Evolutionary conservation across 1,284 basidiomycete species (phyloP).

Genomic region (Porodaedalea pini): DNA sequence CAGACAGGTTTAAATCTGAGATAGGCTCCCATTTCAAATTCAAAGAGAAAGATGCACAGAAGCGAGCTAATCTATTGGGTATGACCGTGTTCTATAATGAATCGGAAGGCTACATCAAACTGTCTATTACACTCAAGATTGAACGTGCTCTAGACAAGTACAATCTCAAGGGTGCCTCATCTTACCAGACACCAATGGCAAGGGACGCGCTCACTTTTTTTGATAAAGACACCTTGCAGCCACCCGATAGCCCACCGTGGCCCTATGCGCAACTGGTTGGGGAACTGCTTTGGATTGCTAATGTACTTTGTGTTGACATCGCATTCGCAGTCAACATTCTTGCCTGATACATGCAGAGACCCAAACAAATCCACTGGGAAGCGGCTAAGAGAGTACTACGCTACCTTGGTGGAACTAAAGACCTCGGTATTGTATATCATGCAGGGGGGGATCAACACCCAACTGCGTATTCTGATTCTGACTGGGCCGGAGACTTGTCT

Average conservation of each 20-base stretch:
- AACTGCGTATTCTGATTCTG: constrained; percentile 27
- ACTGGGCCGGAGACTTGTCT: constrained; percentile 27
- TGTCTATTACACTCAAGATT: no score
- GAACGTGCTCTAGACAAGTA: constrained; percentile 13
- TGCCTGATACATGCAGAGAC: constrained; percentile 28
- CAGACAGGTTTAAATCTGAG: constrained; percentile 3
- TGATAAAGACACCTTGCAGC: not conserved
- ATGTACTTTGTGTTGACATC: constrained; percentile 32
- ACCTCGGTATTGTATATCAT: constrained; percentile 29
- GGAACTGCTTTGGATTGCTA: constrained; percentile 31
- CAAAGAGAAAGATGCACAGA: no score
- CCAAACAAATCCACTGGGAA: constrained; percentile 30
- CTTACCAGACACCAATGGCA: constrained; percentile 14
- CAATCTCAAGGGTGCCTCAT: constrained; percentile 10
- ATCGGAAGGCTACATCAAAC: not conserved
- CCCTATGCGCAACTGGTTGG: constrained; percentile 30
- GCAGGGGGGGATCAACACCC: constrained; percentile 1
- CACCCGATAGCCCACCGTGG: not conserved
- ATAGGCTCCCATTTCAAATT: constrained; percentile 3
- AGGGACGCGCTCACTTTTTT: constrained; percentile 20
- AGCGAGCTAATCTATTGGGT: constrained; percentile 22
- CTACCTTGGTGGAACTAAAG: constrained; percentile 32
- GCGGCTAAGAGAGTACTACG: constrained; percentile 30
- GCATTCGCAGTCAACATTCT: constrained; percentile 30
- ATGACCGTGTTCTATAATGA: constrained; percentile 11